These are phyloP conservation scores for Daldinia eschscholtzii DNA, from an alignment of 2,329 filamentous ascomycete species.

Conservation along the genomic window DNA sequence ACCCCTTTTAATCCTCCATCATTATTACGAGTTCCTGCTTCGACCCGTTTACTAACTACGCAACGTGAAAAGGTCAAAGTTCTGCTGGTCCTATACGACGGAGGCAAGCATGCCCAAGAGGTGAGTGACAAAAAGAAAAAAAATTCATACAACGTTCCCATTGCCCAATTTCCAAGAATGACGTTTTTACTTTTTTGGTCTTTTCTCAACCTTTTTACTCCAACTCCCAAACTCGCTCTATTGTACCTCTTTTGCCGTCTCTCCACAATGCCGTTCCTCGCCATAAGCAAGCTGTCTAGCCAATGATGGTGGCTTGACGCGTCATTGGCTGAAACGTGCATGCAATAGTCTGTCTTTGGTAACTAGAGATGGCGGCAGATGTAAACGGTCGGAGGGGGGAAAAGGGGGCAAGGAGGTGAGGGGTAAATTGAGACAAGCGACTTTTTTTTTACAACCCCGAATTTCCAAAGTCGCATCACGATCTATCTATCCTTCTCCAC, in stretches of 20 bases:
- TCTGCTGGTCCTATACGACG: slow-evolving; percentile 93
- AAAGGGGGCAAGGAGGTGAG: slow-evolving; percentile 3
- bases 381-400: slow-evolving; percentile 23
- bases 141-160: slow-evolving; percentile 13
- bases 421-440: slow-evolving; percentile 10
- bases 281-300: slow-evolving; percentile 31
- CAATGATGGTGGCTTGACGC: slow-evolving; percentile 26
- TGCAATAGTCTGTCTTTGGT: slow-evolving; percentile 38
- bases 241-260: slow-evolving; percentile 34
- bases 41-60: slow-evolving; percentile 70
- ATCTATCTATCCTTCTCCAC: slow-evolving; percentile 26
- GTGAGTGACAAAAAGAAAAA: slow-evolving; percentile 61
- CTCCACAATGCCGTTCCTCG: slow-evolving; percentile 32
- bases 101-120: slow-evolving; percentile 86
- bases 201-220: slow-evolving; percentile 12
- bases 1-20: slow-evolving; percentile 51
- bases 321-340: slow-evolving; percentile 42
- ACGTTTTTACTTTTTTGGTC: slow-evolving; percentile 8
- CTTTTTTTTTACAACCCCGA: not conserved
- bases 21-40: slow-evolving; percentile 63
- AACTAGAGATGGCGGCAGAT: slow-evolving; percentile 40
- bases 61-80: slow-evolving; percentile 84
- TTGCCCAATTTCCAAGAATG: slow-evolving; percentile 20
- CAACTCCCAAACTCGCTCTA: slow-evolving; percentile 4
- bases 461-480: slow-evolving; percentile 28